Base-by-base conservation (phyloP, 441 rosid species). In the Aleurites moluccanus region DNA sequence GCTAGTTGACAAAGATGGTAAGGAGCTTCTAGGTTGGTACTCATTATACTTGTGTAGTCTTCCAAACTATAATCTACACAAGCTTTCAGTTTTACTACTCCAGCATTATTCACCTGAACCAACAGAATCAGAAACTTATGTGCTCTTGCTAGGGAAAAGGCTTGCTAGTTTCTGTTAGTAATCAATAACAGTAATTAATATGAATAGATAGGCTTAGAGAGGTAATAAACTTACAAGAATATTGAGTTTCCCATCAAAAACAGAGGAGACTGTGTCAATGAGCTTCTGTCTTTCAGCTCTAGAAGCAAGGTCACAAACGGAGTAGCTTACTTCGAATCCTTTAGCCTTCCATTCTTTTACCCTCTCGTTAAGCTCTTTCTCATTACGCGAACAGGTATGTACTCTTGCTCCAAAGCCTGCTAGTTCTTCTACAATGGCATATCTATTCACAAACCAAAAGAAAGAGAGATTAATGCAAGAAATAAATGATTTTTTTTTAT, bases 21-120 rank as follows among this genome's bases (percentile, higher is more conserved):
- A 52, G 86, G 82, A 8, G 96, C 85, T 67, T 92, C 94, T 44
- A 91, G 80, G 71, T 95, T 95, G 27, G 86, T 86, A 18, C 84
- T 63, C 82, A 91, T 89, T 42, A 92, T 21, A 62, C 71, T 87
- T 0, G 85, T 73, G 72, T 49, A 83, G 1, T 91, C 97, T 81
- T 91, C 97, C 1, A 75, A 74, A 11, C 89, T 73, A 75, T 79
- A 86, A 13, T 89, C 89, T 4, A 82, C 42, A 7, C 87, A 78
- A 14, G 87, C 84, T 84, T 85, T 90, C 76, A 88, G 72, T 40
- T 73, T 25, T 63, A 78, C 77, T 6, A 79, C 82, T 49, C 88
- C 97, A 38, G 86, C 94, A 80, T 94, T 94, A 80, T 94, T 92
- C 64, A 94, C 79, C 98, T 94, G 50, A 35, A 6, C 56, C 25